Base-by-base conservation (phyloP, 2,329 filamentous ascomycete species). In the Polytolypa hystricis region DNA sequence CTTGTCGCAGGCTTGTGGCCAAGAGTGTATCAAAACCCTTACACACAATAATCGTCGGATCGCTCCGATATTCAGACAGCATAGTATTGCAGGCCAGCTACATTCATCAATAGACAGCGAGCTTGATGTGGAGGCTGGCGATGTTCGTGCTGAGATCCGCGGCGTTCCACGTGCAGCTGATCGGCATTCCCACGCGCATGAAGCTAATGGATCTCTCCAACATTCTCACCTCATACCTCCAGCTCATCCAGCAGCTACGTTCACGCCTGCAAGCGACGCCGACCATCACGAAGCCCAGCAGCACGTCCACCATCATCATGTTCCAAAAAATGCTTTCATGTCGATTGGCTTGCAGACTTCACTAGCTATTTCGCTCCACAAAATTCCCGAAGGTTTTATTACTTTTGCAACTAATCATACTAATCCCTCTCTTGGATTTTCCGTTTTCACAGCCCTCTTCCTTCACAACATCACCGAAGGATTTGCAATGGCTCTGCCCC, bases 391-490 rank as follows among this genome's bases (percentile, higher is more conserved):
- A 57, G 77, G 76, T 26, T 80, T 80, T 59, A 80, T 98, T 48
- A 96, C 89, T 1, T 98, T 93, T 56, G 89, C 91, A 7, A 95
- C 91, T 7, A 98, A 96, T 60, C 91, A 98, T 55, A 89, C 86
- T 9, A 96, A 87, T 56, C 87, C 91, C 0, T 69, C 73, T 0
- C 74, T 98, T 0, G 91, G 91, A 14, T 77, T 94, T 59, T 82
- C 84, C 35, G 85, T 98, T 37, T 98, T 98, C 63, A 74, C 96
- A 58, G 89, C 91, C 0, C 73, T 98, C 5, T 94, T 94, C 55
- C 89, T 98, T 41, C 91, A 98, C 70, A 98, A 96, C 63, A 93
- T 98, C 52, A 87, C 85, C 18, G 91, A 98, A 64, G 91, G 91
- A 2, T 96, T 96, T 55, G 84, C 87, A 43, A 81, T 98, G 72